Evolutionary conservation across 352 stramenopile species (phyloP), one percentile per base, ranked within the genome.

Genomic region (Globisporangium lucens): DNA sequence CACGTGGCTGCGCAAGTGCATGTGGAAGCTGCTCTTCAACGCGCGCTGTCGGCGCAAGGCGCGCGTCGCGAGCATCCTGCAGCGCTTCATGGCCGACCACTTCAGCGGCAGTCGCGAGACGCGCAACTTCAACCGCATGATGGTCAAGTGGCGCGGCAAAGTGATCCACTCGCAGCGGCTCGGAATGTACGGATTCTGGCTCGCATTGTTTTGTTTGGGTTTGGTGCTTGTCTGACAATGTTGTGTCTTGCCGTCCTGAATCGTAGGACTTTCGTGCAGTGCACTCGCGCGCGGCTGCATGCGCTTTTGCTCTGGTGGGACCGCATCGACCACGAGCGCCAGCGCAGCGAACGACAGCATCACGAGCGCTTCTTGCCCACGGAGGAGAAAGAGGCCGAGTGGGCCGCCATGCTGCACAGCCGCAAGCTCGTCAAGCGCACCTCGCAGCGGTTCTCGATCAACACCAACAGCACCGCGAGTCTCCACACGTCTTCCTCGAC

Each of bases 71-170:
- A 70, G 30, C 0, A 10, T 90, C 15, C 38, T 93, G 5, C 82
- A 74, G 30, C 70, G 79, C 33, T 93, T 94, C 61, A 73, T 92
- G 67, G 47, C 89, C 17, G 74, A 89, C 56, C 58, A 91, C 57
- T 79, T 74, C 43, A 77, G 72, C 8, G 82, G 78, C 20, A 91
- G 75, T 38, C 72, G 76, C 30, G 84, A 90, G 64, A 87, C 74
- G 2, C 75, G 80, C 64, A 92, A 91, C 57, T 91, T 94, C 47
- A 89, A 88, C 51, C 74, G 80, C 30, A 80, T 92, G 71, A 92
- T 94, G 86, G 30, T 83, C 49, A 78, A 78, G 55, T 94, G 86
- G 86, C 80, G 86, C 24, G 57, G 60, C 65, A 91, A 91, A 61
- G 82, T 94, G 53, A 90, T 94, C 52, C 69, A 70, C 35, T 87